phyloP scores from a whole-genome alignment of 192 early-diverging fungal species.

The Gryganskiella cystojenkinii region DNA sequence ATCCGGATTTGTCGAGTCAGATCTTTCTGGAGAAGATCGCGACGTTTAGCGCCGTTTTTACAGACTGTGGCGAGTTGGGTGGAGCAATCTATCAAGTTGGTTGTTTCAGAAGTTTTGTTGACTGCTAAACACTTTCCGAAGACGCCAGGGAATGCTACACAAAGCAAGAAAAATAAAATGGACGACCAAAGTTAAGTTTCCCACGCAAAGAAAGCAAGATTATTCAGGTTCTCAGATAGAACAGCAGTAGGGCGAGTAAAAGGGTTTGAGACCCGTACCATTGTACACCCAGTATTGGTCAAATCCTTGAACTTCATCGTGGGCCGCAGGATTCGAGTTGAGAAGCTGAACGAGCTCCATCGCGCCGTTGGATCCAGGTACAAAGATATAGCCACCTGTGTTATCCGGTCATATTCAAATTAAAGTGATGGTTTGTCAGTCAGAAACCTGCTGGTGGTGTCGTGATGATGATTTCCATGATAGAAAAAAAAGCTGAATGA shows the following conservation, averaged over 20 bases:
- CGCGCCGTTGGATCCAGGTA: background rate
- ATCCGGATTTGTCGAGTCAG: constrained; percentile 22
- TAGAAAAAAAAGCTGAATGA: too few species aligned
- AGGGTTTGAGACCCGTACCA: constrained; percentile 6
- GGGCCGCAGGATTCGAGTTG: constrained; percentile 1
- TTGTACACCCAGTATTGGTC: constrained; percentile 18
- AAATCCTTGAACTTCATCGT: background rate
- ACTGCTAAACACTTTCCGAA: background rate
- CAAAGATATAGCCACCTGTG: constrained; percentile 1
- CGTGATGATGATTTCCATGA: too few species aligned
- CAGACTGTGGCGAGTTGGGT: constrained; percentile 5
- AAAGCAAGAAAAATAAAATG: too few species aligned
- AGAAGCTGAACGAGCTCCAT: background rate
- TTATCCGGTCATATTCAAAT: too few species aligned
- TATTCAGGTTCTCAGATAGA: too few species aligned
- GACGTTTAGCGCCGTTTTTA: constrained; percentile 1
- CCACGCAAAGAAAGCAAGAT: too few species aligned
- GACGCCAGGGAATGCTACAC: background rate
- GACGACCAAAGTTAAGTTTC: too few species aligned
- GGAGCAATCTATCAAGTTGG: background rate
- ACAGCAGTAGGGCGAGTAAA: too few species aligned
- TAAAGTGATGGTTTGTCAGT: too few species aligned
- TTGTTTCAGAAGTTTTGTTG: constrained; percentile 6
- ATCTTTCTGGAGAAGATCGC: background rate
- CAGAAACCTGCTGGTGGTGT: too few species aligned